Evolutionary conservation across 495 filamentous ascomycete species (phyloP).

Genomic region (Lasiosphaeria ovina): DNA sequence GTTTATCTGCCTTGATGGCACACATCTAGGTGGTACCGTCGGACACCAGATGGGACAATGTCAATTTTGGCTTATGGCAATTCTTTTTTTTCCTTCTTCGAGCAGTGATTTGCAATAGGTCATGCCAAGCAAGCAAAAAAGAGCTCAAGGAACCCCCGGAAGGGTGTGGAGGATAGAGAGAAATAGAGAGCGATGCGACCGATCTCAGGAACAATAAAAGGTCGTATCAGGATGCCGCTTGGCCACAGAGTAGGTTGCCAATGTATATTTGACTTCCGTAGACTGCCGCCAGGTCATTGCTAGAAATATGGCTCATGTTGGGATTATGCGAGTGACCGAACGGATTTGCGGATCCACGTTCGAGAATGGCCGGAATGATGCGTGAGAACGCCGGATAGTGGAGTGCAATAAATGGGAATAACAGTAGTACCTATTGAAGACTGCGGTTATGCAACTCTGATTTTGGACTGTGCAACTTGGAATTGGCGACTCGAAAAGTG

Average conservation of each 20-base stretch:
- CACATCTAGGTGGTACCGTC: slow-evolving; percentile 2
- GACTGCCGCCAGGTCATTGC: neutral
- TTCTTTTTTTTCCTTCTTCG: neutral
- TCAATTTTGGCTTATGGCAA: slow-evolving; percentile 7
- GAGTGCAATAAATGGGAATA: neutral
- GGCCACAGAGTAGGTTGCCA: neutral
- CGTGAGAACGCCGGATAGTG: neutral
- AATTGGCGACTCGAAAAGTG: slow-evolving; percentile 1
- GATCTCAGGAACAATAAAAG: no score
- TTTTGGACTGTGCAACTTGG: slow-evolving; percentile 11
- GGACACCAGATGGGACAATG: slow-evolving; percentile 3
- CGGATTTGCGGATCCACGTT: neutral
- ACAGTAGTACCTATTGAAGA: neutral
- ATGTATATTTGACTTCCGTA: neutral
- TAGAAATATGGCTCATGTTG: neutral
- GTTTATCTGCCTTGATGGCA: neutral
- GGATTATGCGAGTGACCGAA: neutral
- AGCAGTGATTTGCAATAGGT: neutral
- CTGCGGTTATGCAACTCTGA: neutral
- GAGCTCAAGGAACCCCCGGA: neutral
- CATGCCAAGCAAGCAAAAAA: neutral
- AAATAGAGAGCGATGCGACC: no score
- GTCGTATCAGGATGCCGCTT: neutral
- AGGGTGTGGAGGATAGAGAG: no score
- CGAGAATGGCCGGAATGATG: neutral